Conservation (phyloP, 1,284 basidiomycete species). For the Marasmius fiardii region DNA sequence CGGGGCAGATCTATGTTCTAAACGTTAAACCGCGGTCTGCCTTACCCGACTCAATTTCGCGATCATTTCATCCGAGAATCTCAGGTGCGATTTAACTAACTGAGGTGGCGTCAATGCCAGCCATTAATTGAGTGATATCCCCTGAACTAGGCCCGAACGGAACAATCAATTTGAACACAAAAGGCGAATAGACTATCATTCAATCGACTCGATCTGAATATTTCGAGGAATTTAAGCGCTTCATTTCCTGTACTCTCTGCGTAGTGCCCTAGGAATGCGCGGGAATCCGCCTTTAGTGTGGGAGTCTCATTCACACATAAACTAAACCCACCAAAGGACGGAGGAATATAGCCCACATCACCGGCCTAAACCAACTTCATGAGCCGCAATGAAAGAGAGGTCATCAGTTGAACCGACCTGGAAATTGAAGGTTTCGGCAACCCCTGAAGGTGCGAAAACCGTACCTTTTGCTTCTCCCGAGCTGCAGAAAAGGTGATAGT, state of each 20-base stretch:
- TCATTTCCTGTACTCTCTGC: conserved; percentile 63
- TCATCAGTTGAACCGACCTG: conserved; percentile 23
- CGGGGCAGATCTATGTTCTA: no score
- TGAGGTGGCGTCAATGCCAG: conserved; percentile 35
- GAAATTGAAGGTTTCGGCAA: conserved; percentile 43
- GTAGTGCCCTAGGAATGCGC: conserved; percentile 48
- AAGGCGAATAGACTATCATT: not conserved
- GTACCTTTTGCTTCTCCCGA: conserved; percentile 45
- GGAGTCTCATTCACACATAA: conserved; percentile 3
- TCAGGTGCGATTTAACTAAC: conserved; percentile 43
- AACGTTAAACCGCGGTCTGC: not conserved
- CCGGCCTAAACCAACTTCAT: conserved; percentile 36
- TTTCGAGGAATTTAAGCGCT: conserved; percentile 56
- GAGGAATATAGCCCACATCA: conserved; percentile 56
- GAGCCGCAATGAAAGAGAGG: not conserved
- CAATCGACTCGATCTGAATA: conserved; percentile 50
- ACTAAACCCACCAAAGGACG: conserved; percentile 39
- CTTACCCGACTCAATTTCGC: conserved; percentile 28
- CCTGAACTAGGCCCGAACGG: conserved; percentile 34
- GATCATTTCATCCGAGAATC: conserved; percentile 41
- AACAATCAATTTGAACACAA: conserved; percentile 5
- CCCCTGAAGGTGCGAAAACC: conserved; percentile 31
- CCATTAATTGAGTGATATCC: not conserved
- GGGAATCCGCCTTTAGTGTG: not conserved
- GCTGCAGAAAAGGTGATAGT: conserved; percentile 22